Evolutionary conservation across 164 flowering plant species (phyloP).

Genomic region (Hamamelis virginiana): DNA sequence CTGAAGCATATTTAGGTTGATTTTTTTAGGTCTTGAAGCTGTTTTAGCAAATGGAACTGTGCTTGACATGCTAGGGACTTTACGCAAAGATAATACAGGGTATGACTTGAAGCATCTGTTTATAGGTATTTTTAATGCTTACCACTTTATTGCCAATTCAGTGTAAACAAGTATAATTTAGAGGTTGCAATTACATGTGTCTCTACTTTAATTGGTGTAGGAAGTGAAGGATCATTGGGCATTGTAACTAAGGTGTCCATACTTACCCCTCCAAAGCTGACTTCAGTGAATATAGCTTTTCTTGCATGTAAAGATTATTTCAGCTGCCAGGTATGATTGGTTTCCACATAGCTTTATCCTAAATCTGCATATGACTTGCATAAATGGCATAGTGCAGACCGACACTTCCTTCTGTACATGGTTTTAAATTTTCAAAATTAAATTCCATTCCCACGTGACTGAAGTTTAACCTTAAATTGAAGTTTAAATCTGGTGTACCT

Average conservation of each 20-base stretch:
- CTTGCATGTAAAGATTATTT: slow-evolving; percentile 82
- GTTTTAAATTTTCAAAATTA: not conserved
- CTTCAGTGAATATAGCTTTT: slow-evolving; percentile 84
- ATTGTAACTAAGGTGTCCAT: slow-evolving; percentile 89
- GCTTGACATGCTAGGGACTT: slow-evolving; percentile 90
- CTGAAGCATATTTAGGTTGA: slow-evolving; percentile 10
- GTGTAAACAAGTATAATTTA: not conserved
- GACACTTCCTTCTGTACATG: not conserved
- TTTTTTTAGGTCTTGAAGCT: slow-evolving; percentile 79
- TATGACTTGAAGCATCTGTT: slow-evolving; percentile 96
- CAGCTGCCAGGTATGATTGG: slow-evolving; percentile 77
- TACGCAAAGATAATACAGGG: slow-evolving; percentile 97
- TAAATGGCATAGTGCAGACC: not conserved
- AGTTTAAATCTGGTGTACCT: not conserved
- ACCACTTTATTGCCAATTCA: slow-evolving; percentile 3
- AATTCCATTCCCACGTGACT: not conserved
- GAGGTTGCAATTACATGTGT: slow-evolving; percentile 3
- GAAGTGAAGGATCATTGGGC: slow-evolving; percentile 98
- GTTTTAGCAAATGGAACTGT: slow-evolving; percentile 88
- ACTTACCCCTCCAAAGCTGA: slow-evolving; percentile 81
- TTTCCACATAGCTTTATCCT: not conserved
- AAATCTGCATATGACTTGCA: not conserved
- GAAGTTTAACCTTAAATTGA: not conserved
- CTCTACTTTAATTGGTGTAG: slow-evolving; percentile 35
- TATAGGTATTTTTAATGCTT: slow-evolving; percentile 55